Base-by-base conservation (phyloP, 768 basidiomycete genomes). In the Lactarius sp. region DNA sequence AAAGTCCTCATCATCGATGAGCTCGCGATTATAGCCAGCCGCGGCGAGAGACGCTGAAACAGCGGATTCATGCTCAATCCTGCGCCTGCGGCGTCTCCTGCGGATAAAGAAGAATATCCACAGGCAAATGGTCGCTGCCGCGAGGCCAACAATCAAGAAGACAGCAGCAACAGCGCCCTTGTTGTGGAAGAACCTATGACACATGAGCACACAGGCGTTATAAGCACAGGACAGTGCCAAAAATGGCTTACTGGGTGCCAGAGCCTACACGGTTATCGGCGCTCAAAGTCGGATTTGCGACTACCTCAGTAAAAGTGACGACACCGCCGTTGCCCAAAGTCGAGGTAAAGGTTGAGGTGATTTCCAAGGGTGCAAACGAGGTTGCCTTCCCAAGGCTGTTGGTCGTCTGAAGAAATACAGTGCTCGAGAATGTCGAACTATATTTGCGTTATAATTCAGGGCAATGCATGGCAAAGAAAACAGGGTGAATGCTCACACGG, bases 131-230 rank as follows among this genome's bases (percentile, higher is more conserved):
- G 80, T 84, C 22, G 83, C 85, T 34, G 77, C 85, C 4, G 91
- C 87, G 20, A 98, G 79, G 34, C 94, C 95, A 18, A 95, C 90
- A 16, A 94, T 85, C 44, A 92, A 84, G 70, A 97, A 98, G 8
- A 94, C 90, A 51, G 91, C 96, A 1, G 88, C 88, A 3, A 98
- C 94, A 12, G 94, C 95, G 20, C 93, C 93, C 27, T 87, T 90
- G 71, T 96, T 91, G 55, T 74, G 73, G 75, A 96, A 95, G 77
- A 97, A 98, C 60, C 90, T 92, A 67, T 14, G 42, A 7, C 10
- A 61, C n/a, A 47, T 62, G 18, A 42, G 31, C 33, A 41, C 14
- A 64, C n/a, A 31, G 57, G 39, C 46, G 47, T n/a, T 37, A 46
- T 22, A 14, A 7, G 34, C 22, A 54, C 20, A 50, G 5, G 31